Percentiles rank a stretch among this genome's conserved stretches.
Evolutionary conservation across 2,329 filamentous ascomycete species (phyloP).

Genomic region (Botrytis pseudocinerea): DNA sequence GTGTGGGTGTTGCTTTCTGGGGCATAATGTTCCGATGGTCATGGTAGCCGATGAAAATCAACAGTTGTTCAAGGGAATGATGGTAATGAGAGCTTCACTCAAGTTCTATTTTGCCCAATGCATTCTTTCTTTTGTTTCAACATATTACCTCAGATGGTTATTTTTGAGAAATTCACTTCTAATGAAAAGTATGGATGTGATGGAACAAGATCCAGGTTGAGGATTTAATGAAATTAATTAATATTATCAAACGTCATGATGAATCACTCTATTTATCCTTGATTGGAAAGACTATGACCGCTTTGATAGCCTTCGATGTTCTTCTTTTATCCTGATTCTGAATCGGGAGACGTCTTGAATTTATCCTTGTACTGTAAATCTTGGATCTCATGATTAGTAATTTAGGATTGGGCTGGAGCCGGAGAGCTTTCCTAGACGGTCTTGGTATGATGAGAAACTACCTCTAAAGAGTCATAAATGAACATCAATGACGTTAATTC

Average conservation of each 20-base stretch:
- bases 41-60: accelerated
- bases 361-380: background rate
- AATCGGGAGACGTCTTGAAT: background rate
- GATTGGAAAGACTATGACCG: background rate
- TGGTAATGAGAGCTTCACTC: accelerated
- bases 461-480: background rate
- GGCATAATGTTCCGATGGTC: accelerated
- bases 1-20: background rate
- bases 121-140: background rate
- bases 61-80: background rate
- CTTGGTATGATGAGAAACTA: background rate
- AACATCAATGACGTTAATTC: background rate
- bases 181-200: background rate
- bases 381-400: background rate
- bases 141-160: accelerated
- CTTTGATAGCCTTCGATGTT: background rate
- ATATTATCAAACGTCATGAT: accelerated
- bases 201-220: accelerated
- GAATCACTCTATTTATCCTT: accelerated
- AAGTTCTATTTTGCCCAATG: background rate
- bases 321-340: background rate
- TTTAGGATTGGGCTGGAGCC: background rate
- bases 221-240: accelerated
- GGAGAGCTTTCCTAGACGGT: background rate
- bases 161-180: no score